Evolutionary conservation across 2,329 filamentous ascomycete species (phyloP), one percentile per base, ranked within the genome.

Genomic region (Phialophora tarda): DNA sequence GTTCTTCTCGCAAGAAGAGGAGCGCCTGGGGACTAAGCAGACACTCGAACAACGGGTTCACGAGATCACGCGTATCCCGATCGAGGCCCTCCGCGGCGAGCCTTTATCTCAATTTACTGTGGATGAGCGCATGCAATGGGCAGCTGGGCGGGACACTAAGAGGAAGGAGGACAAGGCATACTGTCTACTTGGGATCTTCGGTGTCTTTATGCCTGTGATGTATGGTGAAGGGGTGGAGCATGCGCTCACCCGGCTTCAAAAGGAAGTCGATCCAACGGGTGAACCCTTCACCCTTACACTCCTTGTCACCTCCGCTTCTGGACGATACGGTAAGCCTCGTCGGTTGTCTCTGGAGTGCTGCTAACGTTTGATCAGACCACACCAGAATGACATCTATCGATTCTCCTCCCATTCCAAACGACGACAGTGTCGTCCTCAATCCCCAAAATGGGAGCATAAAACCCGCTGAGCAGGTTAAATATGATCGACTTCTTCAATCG

Each of bases 1-100:
- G 32, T 74, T 74, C 69, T 74, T 69, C 56, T 63, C 71, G 2
- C 41, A 53, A 44, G 64, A 72, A 11, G 67, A 69, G 14, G 24
- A 12, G n/a, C 60, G 24, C 44, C 62, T 75, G 4, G 73, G 72
- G 17, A 66, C 69, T 21, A 50, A 50, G 21, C 3, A 26, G 10
- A 50, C 47, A 50, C 47, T 50, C 47, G 47, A 50, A 14, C n/a
- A 50, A n/a, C 47, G 8, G 12, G 12, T 50, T n/a, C 47, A 50
- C 24, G 47, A 50, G 47, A 24, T 50, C 47, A 50, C 47, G n/a
- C 21, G 47, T 14, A 50, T 50, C 12, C 47, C 47, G 24, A 26
- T 50, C 2, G 8, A 4, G 47, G 47, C 47, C 21, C 47, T 50
- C 4, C 47, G 21, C 1, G 12, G 24, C 47, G 6, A 17, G 8